Conservation (phyloP, 2,329 filamentous ascomycete genomes). For the Colletotrichum coccodes region DNA sequence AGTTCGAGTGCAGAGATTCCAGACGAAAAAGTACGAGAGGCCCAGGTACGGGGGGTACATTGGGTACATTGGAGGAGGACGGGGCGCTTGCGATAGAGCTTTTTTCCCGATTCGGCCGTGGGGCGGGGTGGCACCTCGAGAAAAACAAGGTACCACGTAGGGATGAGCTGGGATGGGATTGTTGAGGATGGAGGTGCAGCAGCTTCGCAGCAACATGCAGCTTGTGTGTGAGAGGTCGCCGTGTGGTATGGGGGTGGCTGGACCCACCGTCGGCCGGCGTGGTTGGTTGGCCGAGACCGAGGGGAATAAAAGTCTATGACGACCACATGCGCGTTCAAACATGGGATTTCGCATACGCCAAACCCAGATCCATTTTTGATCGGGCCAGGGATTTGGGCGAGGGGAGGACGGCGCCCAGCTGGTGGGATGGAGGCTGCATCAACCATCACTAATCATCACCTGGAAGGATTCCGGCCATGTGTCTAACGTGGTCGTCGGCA, state of each 20-base stretch:
- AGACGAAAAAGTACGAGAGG: not conserved
- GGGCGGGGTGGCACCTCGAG: not conserved
- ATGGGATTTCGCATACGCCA: slow-evolving; percentile 24
- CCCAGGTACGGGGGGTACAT: not conserved
- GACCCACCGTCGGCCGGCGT: not conserved
- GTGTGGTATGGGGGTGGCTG: too few relatives aligned
- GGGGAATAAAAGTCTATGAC: slow-evolving; percentile 28
- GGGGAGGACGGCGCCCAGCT: not conserved
- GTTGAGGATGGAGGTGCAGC: slow-evolving; percentile 5
- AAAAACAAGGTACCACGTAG: not conserved
- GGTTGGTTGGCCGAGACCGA: slow-evolving; percentile 13
- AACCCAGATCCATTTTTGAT: not conserved
- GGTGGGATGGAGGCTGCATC: not conserved
- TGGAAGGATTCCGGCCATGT: not conserved
- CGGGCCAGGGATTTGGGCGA: not conserved
- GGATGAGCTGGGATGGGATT: not conserved
- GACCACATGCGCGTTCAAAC: slow-evolving; percentile 23
- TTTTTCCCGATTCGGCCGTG: slow-evolving; percentile 22
- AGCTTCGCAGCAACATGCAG: not conserved
- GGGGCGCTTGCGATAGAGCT: slow-evolving; percentile 20
- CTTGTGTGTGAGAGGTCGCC: too few relatives aligned
- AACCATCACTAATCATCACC: not conserved
- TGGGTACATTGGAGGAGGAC: not conserved
- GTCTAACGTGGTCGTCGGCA: not conserved
- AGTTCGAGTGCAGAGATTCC: not conserved